These are phyloP conservation scores for Auricularia sp. DNA, from an alignment of 768 basidiomycete species.

Conservation along the genomic window DNA sequence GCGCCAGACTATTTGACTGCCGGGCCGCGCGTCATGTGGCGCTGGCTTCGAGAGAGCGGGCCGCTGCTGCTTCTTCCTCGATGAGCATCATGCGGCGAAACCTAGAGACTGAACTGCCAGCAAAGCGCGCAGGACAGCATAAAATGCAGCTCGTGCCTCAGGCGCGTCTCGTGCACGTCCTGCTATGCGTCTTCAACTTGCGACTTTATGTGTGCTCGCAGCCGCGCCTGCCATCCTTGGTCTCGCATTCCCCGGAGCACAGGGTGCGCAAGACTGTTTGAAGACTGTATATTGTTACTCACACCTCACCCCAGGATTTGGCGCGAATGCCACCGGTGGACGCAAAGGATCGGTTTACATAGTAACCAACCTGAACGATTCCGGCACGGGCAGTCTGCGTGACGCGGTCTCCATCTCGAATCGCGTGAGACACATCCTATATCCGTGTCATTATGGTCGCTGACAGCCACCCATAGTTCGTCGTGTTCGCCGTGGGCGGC, in stretches of 20 bases:
- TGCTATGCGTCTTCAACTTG: background rate
- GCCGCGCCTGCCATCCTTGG: background rate
- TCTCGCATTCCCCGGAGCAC: background rate
- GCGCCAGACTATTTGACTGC: too few species aligned
- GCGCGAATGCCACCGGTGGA: conserved; percentile 25
- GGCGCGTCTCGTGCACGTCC: background rate
- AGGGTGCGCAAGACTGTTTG: background rate
- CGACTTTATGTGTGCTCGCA: background rate
- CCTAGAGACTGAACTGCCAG: background rate
- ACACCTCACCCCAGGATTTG: conserved; percentile 23
- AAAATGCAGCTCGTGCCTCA: background rate
- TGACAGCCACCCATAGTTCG: conserved; percentile 12
- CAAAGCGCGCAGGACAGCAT: background rate
- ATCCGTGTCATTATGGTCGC: background rate
- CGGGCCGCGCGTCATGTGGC: too few species aligned
- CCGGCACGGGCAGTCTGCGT: conserved; percentile 26
- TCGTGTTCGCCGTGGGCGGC: conserved; percentile 26
- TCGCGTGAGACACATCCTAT: background rate
- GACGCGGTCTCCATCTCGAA: conserved; percentile 25
- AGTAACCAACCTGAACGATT: conserved; percentile 26
- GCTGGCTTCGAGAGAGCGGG: background rate
- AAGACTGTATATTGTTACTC: background rate
- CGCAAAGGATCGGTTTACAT: conserved; percentile 25
- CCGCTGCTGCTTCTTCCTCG: background rate
- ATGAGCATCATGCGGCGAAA: background rate